Base-by-base conservation (phyloP, 1,139 yeast species). In the Geotrichum candidum region DNA sequence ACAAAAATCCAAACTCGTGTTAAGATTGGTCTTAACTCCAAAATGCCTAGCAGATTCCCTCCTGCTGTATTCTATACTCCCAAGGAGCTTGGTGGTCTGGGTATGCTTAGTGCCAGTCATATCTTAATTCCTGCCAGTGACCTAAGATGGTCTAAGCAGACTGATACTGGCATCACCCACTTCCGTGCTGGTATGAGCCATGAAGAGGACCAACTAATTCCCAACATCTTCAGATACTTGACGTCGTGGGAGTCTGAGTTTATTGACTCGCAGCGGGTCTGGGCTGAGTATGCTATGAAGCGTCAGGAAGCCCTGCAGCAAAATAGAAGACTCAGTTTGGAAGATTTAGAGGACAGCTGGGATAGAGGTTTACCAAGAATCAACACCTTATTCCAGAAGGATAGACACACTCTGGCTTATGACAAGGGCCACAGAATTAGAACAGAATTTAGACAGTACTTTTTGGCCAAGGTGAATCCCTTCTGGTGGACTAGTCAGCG, bases 51-150 rank as follows among this genome's bases (percentile, higher is more conserved):
- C 0, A 81, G 99, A 60, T 95, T 95, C 76, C 99, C 99, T 2
- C 99, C 99, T 0, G 98, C 97, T 1, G 99, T 95, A 0, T 95
- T 95, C 68, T 95, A 95, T 72, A 90, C 99, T 0, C 99, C 99
- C 0, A 94, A 91, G 69, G 99, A 95, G 72, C 77, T 95, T 10
- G 99, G 99, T 59, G 99, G 99, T 50, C 77, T 95, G 55, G 99
- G 99, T 23, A 95, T 95, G 99, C 78, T 95, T 31, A 90, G 97
- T 79, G 98, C 98, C 0, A 90, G 97, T 18, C 99, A 95, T 73
- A 90, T 94, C 58, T 79, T 94, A 67, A 94, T 95, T 67, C 99
- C 99, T 0, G 89, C 96, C 0, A 87, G 96, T 3, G 99, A 94
- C 73, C 78, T 94, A 65, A 80, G 87, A 61, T 92, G 96, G 96